A percentile compares a stretch with the other conserved stretches of the same genome.
phyloP scores from a whole-genome alignment of 306 rosid species.

The Ceratonia siliqua region DNA sequence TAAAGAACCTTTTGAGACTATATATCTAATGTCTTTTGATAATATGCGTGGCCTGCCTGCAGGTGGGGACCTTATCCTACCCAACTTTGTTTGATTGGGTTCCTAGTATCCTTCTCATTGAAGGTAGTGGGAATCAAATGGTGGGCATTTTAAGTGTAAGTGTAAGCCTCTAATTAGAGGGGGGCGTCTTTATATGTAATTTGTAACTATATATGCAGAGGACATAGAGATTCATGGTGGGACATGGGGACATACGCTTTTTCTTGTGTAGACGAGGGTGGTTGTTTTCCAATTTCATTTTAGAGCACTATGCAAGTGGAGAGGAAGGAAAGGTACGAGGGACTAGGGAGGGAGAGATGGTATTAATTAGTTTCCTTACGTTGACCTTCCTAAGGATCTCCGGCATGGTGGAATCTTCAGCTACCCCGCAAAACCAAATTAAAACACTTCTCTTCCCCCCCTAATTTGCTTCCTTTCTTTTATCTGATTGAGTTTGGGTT shows the following conservation, averaged over 20 bases:
- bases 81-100: slow-evolving; percentile 42
- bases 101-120: slow-evolving; percentile 52
- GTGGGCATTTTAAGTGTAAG: slow-evolving; percentile 31
- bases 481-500: not conserved
- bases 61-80: slow-evolving; percentile 36
- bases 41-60: slow-evolving; percentile 39
- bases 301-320: not conserved
- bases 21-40: slow-evolving; percentile 25
- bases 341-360: not conserved
- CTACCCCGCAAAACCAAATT: not conserved
- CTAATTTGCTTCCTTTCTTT: not conserved
- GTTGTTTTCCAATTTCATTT: too few relatives aligned
- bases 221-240: slow-evolving; percentile 27
- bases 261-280: too few relatives aligned
- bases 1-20: slow-evolving; percentile 22
- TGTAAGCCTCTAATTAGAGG: slow-evolving; percentile 13
- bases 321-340: not conserved
- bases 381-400: slow-evolving; percentile 33
- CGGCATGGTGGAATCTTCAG: not conserved
- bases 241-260: slow-evolving; percentile 19
- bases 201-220: not conserved
- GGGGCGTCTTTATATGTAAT: too few relatives aligned
- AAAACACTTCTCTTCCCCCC: not conserved
- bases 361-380: slow-evolving; percentile 14
- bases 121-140: slow-evolving; percentile 55